Percentiles rank a stretch among this genome's conserved stretches.
Evolutionary conservation across 2,329 filamentous ascomycete species (phyloP).

Genomic region (Aspergillus novofumigatus): DNA sequence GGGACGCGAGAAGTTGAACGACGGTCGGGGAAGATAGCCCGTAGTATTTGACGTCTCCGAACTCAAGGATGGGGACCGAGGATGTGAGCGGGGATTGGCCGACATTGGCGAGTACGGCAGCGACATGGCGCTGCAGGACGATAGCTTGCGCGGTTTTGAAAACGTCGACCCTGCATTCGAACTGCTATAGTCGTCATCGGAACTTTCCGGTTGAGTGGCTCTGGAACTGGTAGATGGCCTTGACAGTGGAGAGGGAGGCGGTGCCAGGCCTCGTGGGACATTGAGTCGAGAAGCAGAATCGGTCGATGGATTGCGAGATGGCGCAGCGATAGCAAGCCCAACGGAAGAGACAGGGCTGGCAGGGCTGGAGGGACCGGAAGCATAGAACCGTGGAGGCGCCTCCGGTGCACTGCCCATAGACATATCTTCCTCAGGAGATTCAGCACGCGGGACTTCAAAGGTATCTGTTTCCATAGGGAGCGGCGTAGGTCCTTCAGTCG

Average conservation of each 20-base stretch:
- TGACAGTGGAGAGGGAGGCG: conserved; percentile 42
- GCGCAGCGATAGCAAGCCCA: conserved; percentile 17
- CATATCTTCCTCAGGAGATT: conserved; percentile 30
- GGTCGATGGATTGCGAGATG: conserved; percentile 31
- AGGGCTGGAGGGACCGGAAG: conserved; percentile 12
- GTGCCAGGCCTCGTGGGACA: conserved; percentile 41
- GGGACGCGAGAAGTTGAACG: conserved; percentile 92
- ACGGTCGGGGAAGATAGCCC: conserved; percentile 60
- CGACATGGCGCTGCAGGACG: conserved; percentile 63
- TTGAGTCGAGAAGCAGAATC: conserved; percentile 36
- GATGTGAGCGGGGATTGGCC: conserved; percentile 58
- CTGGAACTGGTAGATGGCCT: conserved; percentile 49
- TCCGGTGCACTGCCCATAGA: conserved; percentile 13
- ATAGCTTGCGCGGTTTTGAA: conserved; percentile 70
- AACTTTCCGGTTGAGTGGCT: conserved; percentile 61
- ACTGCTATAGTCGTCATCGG: conserved; percentile 64
- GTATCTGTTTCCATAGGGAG: conserved; percentile 11
- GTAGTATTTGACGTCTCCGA: conserved; percentile 71
- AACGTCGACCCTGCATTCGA: conserved; percentile 58
- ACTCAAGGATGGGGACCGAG: conserved; percentile 76
- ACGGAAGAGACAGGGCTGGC: conserved; percentile 4
- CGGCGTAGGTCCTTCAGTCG: conserved; percentile 20
- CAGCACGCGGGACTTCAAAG: conserved; percentile 26
- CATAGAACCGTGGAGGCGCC: conserved; percentile 18
- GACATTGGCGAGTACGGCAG: conserved; percentile 60